phyloP scores from a whole-genome alignment of 352 stramenopile genomes.

The Globisporangium nunn region DNA sequence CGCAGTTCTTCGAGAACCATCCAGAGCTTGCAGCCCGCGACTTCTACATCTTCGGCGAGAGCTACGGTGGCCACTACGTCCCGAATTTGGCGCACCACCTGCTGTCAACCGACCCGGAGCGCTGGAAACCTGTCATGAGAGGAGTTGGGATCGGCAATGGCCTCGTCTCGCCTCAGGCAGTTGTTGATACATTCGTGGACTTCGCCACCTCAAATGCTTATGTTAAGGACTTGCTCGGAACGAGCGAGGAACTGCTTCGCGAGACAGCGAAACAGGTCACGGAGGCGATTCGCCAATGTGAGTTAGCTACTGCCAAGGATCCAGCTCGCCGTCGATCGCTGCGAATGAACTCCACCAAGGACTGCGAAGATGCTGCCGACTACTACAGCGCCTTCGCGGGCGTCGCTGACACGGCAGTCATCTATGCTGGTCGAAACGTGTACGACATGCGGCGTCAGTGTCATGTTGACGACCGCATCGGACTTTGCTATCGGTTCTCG shows the following conservation, averaged over 20 bases:
- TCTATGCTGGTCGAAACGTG: slow-evolving; percentile 32
- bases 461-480: slow-evolving; percentile 33
- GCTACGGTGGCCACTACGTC: slow-evolving; percentile 93
- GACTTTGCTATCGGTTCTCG: slow-evolving; percentile 61
- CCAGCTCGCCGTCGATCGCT: not conserved
- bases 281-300: slow-evolving; percentile 13
- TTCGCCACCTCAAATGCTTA: slow-evolving; percentile 44
- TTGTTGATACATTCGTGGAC: slow-evolving; percentile 38
- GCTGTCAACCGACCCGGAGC: slow-evolving; percentile 28
- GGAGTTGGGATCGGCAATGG: slow-evolving; percentile 85
- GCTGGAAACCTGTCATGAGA: slow-evolving; percentile 40
- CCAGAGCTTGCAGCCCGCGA: slow-evolving; percentile 28
- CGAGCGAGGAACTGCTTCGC: slow-evolving; percentile 8
- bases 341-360: not conserved
- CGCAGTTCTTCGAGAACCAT: slow-evolving; percentile 45
- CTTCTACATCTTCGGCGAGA: slow-evolving; percentile 95
- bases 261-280: slow-evolving; percentile 15
- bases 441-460: slow-evolving; percentile 66
- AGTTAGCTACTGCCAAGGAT: not conserved
- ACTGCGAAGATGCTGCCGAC: slow-evolving; percentile 20
- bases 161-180: slow-evolving; percentile 45
- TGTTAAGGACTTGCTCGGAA: slow-evolving; percentile 28
- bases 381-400: slow-evolving; percentile 13
- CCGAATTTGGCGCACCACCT: slow-evolving; percentile 83
- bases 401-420: slow-evolving; percentile 12